Conservation (phyloP, 2,329 filamentous ascomycete genomes). For the Corynespora cassiicola region DNA sequence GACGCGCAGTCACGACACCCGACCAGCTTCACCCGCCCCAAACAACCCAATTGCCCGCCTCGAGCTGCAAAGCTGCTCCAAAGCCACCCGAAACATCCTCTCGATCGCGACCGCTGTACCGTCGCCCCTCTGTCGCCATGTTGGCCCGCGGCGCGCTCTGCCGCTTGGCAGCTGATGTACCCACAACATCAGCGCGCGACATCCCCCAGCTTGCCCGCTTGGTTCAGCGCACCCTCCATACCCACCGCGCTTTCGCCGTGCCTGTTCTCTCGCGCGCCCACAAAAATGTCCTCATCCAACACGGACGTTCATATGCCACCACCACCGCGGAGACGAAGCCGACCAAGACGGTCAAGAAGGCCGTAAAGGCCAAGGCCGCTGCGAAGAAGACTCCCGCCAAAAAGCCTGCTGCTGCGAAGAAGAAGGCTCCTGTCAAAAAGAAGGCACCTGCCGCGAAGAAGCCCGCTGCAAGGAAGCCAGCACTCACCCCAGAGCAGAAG, state of each 20-base stretch:
- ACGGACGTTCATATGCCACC: constrained; percentile 43
- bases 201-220: constrained; percentile 41
- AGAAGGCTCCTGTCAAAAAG: constrained; percentile 24
- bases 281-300: constrained; percentile 21
- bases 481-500: constrained; percentile 36
- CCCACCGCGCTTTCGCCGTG: constrained; percentile 27
- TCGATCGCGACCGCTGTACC: constrained; percentile 4
- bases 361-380: constrained; percentile 24
- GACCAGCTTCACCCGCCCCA: constrained; percentile 14
- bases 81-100: background rate
- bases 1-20: constrained; percentile 9
- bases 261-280: constrained; percentile 32
- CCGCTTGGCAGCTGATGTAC: constrained; percentile 41
- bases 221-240: constrained; percentile 29
- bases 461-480: constrained; percentile 16
- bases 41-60: constrained; percentile 21
- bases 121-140: constrained; percentile 27
- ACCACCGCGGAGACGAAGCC: constrained; percentile 36
- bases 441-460: constrained; percentile 15
- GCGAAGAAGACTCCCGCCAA: constrained; percentile 13
- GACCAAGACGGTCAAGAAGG: constrained; percentile 38
- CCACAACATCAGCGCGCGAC: constrained; percentile 43
- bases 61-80: constrained; percentile 21
- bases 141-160: constrained; percentile 43
- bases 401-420: constrained; percentile 23